Evolutionary conservation across 805 yeast species (phyloP), one percentile per base, ranked within the genome.

Genomic region (Candida cerambycidarum): DNA sequence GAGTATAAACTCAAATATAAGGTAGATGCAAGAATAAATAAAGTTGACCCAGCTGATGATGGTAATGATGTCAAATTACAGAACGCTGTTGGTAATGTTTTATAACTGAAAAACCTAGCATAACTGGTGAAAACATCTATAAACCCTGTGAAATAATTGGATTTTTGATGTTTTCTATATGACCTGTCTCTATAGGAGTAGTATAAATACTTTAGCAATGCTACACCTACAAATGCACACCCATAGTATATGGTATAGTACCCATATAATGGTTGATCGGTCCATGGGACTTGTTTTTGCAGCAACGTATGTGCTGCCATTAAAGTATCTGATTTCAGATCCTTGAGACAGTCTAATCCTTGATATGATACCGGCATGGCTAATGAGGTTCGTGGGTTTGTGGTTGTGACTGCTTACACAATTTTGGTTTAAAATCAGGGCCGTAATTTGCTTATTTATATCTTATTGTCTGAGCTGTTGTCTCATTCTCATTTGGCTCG

Each of bases 281-380:
- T 41, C 62, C 63, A 54, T 2, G 67, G 58, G 30, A 61, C 52
- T 4, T 51, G 57, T 0, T 54, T 53, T 43, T 69, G 75, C 44
- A 69, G 67, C 9, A 34, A 45, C 9, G n/a, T 44, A 4, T 35
- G 15, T 18, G 53, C 51, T 15, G 37, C 46, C 45, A 34, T 44
- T 41, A 59, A 71, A 17, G 41, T 54, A 6, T 45, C 55, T 5
- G 57, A 43, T 15, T 43, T 57, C 46, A 38, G 40, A 44, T 71
- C 73, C 13, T 59, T 57, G 5, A 68, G 37, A 53, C 76, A 72
- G 51, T 69, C 69, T 48, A 67, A 50, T 2, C 72, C 75, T 12
- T 69, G 50, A 47, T 53, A 66, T 12, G 47, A 41, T 10, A 41
- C 44, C 7, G 37, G 16, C 44, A 41, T 41, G n/a, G n/a, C n/a